Evolutionary conservation across 352 stramenopile genomes (phyloP).

Genomic region (Pythium utonaiense): DNA sequence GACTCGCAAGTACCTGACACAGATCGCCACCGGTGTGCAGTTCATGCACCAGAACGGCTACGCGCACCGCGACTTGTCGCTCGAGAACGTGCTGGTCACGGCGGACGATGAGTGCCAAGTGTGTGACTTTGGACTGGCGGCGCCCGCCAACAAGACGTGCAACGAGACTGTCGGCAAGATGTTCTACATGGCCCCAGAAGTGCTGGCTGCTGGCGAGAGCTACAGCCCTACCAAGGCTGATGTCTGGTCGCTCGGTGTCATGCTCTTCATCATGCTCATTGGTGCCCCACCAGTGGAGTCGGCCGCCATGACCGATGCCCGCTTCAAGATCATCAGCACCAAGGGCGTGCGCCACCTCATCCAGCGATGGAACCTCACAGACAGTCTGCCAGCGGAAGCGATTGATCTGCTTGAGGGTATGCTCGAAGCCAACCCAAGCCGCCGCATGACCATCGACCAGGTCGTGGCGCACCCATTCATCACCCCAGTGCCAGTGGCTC

Average conservation of each 20-base stretch:
- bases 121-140: conserved; percentile 77
- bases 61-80: conserved; percentile 78
- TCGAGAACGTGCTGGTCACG: conserved; percentile 83
- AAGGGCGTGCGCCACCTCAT: conserved; percentile 61
- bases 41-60: conserved; percentile 76
- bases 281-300: conserved; percentile 62
- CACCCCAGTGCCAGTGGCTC: conserved; percentile 14
- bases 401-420: conserved; percentile 66
- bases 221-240: conserved; percentile 80
- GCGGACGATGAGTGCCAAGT: conserved; percentile 70
- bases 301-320: conserved; percentile 48
- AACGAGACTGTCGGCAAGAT: conserved; percentile 77
- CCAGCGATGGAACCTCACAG: conserved; percentile 62
- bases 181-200: conserved; percentile 85
- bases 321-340: conserved; percentile 57
- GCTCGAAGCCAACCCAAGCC: conserved; percentile 53
- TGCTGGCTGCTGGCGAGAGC: conserved; percentile 39
- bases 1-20: conserved; percentile 51
- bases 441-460: conserved; percentile 53
- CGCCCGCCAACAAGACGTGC: conserved; percentile 35
- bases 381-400: conserved; percentile 41
- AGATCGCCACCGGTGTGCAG: conserved; percentile 68
- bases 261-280: conserved; percentile 84
- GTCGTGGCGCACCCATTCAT: conserved; percentile 69
- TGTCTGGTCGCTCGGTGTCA: conserved; percentile 83